phyloP scores from a whole-genome alignment of 495 filamentous ascomycete genomes.

The Podospora sp. region DNA sequence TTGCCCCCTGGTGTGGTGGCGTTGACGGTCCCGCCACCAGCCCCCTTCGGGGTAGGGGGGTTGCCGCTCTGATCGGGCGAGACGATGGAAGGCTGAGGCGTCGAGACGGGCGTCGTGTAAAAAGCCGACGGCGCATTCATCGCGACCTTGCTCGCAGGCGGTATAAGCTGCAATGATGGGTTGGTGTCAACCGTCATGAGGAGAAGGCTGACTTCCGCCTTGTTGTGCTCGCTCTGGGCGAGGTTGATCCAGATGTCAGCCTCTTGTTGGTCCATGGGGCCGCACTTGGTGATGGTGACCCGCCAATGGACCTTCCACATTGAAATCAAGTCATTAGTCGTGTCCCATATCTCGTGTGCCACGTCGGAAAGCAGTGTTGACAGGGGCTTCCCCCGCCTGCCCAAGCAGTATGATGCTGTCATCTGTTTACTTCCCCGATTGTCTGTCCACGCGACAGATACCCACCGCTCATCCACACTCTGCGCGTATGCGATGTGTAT shows the following conservation, averaged over 20 bases:
- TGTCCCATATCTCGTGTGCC: slow-evolving; percentile 80
- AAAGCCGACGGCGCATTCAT: slow-evolving; percentile 41
- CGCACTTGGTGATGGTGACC: slow-evolving; percentile 73
- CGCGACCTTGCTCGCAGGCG: slow-evolving; percentile 50
- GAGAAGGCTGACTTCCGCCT: slow-evolving; percentile 55
- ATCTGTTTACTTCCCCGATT: slow-evolving; percentile 75
- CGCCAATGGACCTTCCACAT: slow-evolving; percentile 75
- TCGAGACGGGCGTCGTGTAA: slow-evolving; percentile 59
- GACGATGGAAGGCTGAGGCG: slow-evolving; percentile 56
- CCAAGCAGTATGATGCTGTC: slow-evolving; percentile 77
- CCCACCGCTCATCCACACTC: slow-evolving; percentile 82
- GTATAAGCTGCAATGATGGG: slow-evolving; percentile 67
- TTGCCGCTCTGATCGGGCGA: slow-evolving; percentile 58
- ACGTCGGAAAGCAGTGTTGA: slow-evolving; percentile 63
- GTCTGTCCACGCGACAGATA: slow-evolving; percentile 92
- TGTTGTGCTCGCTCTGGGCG: slow-evolving; percentile 41
- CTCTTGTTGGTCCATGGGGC: slow-evolving; percentile 74
- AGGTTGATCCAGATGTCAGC: slow-evolving; percentile 60
- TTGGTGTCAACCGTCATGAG: slow-evolving; percentile 67
- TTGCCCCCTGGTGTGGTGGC: slow-evolving; percentile 61
- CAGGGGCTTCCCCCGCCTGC: slow-evolving; percentile 60
- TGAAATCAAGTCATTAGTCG: slow-evolving; percentile 75
- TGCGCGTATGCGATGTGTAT: slow-evolving; percentile 87
- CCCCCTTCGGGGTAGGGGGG: slow-evolving; percentile 50
- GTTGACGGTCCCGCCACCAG: slow-evolving; percentile 49